A percentile compares a stretch with the other conserved stretches of the same genome.
Conservation (phyloP, 768 basidiomycete genomes). For the Calocera viscosa region DNA sequence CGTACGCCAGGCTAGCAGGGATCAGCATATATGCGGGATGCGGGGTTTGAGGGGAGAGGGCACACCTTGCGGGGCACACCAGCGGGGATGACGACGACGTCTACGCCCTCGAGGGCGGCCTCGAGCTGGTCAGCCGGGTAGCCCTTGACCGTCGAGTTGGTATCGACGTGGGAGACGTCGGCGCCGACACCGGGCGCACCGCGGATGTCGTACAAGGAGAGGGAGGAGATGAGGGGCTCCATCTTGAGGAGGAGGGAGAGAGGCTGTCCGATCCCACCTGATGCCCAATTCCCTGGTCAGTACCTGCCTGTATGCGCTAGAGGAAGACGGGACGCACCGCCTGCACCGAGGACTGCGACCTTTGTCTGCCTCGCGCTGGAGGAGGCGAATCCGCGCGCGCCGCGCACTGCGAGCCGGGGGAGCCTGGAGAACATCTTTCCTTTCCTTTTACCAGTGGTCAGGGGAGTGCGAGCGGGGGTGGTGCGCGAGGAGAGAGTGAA, state of each 20-base stretch:
- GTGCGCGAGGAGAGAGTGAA: neutral
- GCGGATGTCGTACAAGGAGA: conserved; percentile 88
- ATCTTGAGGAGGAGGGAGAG: conserved; percentile 85
- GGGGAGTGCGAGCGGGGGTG: neutral
- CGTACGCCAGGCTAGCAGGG: conserved; percentile 59
- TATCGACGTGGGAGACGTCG: conserved; percentile 91
- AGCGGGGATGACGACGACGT: conserved; percentile 95
- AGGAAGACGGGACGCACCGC: conserved; percentile 39
- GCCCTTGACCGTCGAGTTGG: conserved; percentile 55
- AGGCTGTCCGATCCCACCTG: conserved; percentile 90
- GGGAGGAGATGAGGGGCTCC: conserved; percentile 74
- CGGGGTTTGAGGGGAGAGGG: conserved; percentile 18
- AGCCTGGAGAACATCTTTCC: neutral
- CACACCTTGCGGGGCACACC: conserved; percentile 95
- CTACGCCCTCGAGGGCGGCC: conserved; percentile 72
- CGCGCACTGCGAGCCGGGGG: conserved; percentile 51
- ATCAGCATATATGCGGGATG: neutral
- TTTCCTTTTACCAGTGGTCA: neutral
- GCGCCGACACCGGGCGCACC: conserved; percentile 95
- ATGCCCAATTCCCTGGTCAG: too few relatives aligned
- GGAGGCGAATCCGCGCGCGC: conserved; percentile 62
- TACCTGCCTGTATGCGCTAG: neutral
- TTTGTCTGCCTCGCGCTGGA: conserved; percentile 60
- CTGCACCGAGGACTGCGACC: conserved; percentile 94
- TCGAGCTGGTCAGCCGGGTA: conserved; percentile 80